These are phyloP conservation scores for Lasiodiplodia sp. DNA, from an alignment of 2,329 filamentous ascomycete species.

Conservation along the genomic window DNA sequence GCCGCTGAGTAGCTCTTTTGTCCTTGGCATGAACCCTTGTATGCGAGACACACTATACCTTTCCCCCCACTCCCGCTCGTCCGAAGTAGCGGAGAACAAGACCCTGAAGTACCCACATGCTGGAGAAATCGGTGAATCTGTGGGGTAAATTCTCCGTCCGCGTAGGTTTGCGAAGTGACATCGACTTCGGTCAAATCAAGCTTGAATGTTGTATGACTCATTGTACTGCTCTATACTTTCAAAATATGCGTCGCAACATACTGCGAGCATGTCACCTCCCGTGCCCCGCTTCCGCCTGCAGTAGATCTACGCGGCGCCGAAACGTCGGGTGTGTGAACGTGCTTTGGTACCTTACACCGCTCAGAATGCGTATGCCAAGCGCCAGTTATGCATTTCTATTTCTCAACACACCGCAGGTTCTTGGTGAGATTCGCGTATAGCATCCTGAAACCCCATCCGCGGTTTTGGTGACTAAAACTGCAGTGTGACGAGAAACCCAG, in stretches of 20 bases:
- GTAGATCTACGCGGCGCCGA: not conserved
- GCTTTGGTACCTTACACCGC: constrained; percentile 13
- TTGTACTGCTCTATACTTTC: not conserved
- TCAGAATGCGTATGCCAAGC: not conserved
- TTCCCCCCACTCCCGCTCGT: constrained; percentile 1
- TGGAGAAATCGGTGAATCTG: not conserved
- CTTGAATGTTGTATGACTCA: not conserved
- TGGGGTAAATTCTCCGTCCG: not conserved
- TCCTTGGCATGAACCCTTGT: not conserved
- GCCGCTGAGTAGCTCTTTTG: not conserved
- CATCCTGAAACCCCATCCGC: not conserved
- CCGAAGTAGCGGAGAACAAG: constrained; percentile 2
- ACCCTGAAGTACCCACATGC: not conserved
- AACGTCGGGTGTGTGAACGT: not conserved
- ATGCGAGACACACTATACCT: not conserved
- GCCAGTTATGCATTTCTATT: not conserved
- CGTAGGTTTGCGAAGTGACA: not conserved
- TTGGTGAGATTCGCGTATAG: not conserved
- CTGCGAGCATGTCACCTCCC: not conserved
- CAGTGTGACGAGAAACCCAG: not conserved
- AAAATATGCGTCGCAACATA: not conserved
- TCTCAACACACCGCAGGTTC: not conserved
- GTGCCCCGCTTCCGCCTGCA: not conserved
- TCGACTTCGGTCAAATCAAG: no score
- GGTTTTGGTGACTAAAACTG: not conserved